A percentile compares a stretch with the other conserved stretches of the same genome.
Conservation (phyloP, 2,329 filamentous ascomycete species). For the Aspergillus aculeatus region DNA sequence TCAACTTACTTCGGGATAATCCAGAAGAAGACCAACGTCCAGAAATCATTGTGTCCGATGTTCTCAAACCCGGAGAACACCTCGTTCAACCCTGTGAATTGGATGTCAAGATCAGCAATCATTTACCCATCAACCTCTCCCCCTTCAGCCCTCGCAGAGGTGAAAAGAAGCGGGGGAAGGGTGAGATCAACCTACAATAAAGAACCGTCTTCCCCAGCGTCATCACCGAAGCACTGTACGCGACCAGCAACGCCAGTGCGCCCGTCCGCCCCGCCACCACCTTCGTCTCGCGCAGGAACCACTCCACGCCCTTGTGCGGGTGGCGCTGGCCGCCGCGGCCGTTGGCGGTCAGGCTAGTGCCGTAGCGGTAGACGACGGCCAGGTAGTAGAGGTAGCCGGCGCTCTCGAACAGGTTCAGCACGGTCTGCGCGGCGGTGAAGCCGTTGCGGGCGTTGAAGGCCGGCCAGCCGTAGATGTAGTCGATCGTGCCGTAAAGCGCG, state of each 20-base stretch:
- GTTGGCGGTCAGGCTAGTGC: constrained; percentile 25
- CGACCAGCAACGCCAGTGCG: constrained; percentile 57
- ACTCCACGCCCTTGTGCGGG: constrained; percentile 37
- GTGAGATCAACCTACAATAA: constrained; percentile 55
- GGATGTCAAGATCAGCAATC: neutral
- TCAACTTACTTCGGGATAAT: constrained; percentile 64
- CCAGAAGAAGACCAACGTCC: constrained; percentile 58
- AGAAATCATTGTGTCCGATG: constrained; percentile 60
- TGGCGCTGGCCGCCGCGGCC: constrained; percentile 28
- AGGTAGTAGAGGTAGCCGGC: constrained; percentile 64
- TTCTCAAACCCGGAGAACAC: constrained; percentile 60
- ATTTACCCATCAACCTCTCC: neutral
- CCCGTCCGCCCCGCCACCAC: constrained; percentile 54
- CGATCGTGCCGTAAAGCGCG: constrained; percentile 73
- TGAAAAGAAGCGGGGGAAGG: neutral
- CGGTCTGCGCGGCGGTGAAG: constrained; percentile 73
- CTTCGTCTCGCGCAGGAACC: constrained; percentile 50
- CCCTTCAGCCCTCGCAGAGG: too few relatives aligned
- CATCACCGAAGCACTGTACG: constrained; percentile 60
- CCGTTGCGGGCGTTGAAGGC: constrained; percentile 67
- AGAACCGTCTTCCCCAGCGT: constrained; percentile 67
- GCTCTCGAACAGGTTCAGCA: constrained; percentile 68
- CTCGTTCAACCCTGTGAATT: constrained; percentile 55
- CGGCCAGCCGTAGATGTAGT: constrained; percentile 78
- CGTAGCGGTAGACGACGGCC: constrained; percentile 50